Conservation (phyloP, 2,329 filamentous ascomycete genomes). For the Aspergillus ochraceoroseus region DNA sequence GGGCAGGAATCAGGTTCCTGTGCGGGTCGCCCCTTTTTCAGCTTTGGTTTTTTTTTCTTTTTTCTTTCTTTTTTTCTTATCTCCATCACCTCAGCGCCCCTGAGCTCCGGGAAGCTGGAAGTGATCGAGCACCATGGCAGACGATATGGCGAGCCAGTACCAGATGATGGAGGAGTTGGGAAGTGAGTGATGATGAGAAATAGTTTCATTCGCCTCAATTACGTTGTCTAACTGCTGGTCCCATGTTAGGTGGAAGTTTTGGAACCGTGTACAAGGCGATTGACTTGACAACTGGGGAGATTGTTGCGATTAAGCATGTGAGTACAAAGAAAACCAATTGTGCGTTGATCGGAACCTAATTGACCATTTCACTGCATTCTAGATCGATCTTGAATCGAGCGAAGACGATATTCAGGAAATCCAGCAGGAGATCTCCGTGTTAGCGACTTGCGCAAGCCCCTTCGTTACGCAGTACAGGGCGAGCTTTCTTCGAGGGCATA, state of each 20-base stretch:
- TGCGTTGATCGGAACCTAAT: slow-evolving; percentile 2
- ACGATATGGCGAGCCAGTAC: slow-evolving; percentile 72
- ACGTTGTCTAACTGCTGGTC: slow-evolving; percentile 16
- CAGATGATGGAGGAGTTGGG: slow-evolving; percentile 95
- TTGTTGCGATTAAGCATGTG: slow-evolving; percentile 95
- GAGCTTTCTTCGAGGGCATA: slow-evolving; percentile 91
- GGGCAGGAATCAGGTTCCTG: slow-evolving; percentile 17
- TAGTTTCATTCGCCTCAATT: slow-evolving; percentile 4
- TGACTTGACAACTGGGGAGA: slow-evolving; percentile 81
- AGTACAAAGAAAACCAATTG: slow-evolving; percentile 32
- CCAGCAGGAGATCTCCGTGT: slow-evolving; percentile 90
- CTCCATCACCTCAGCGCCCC: slow-evolving; percentile 10
- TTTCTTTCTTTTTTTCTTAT: slow-evolving; percentile 12
- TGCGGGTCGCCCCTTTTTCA: slow-evolving; percentile 17
- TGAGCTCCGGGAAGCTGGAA: slow-evolving; percentile 13
- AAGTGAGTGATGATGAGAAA: slow-evolving; percentile 56
- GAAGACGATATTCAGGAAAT: slow-evolving; percentile 98
- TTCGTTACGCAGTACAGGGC: slow-evolving; percentile 95
- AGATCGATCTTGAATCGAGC: slow-evolving; percentile 98
- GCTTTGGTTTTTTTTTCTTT: slow-evolving; percentile 11
- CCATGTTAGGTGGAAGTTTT: slow-evolving; percentile 76
- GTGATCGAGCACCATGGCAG: slow-evolving; percentile 36
- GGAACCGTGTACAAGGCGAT: slow-evolving; percentile 96
- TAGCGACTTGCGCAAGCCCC: slow-evolving; percentile 89
- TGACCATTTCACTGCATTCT: slow-evolving; percentile 19